phyloP scores from a whole-genome alignment of 176 grass and related monocot genomes.

The Rhipidocladum racemiflorum region DNA sequence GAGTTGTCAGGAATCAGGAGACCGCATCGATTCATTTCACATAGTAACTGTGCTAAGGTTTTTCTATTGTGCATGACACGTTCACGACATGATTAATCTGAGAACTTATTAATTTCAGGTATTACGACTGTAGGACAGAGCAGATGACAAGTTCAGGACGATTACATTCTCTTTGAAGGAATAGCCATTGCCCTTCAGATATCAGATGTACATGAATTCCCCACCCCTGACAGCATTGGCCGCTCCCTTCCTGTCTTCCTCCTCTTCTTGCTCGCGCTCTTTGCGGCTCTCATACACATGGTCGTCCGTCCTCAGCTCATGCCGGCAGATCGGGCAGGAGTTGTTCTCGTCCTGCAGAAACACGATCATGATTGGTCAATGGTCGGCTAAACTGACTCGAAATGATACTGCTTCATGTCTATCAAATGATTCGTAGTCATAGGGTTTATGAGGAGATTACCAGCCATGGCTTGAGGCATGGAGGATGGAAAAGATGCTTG shows the following conservation, averaged over 20 bases:
- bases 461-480: conserved; percentile 92
- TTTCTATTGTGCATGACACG: not conserved
- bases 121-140: not conserved
- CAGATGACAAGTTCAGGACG: not conserved
- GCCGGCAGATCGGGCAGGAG: conserved; percentile 76
- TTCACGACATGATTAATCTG: not conserved
- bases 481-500: conserved; percentile 98
- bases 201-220: conserved; percentile 79
- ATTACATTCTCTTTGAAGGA: not conserved
- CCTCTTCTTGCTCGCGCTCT: conserved; percentile 74
- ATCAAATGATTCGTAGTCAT: not conserved
- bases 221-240: conserved; percentile 85
- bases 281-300: conserved; percentile 91
- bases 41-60: not conserved
- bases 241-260: conserved; percentile 89
- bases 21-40: not conserved
- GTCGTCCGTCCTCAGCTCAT: conserved; percentile 81
- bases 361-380: not conserved
- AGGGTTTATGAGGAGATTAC: conserved; percentile 30
- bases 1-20: not conserved
- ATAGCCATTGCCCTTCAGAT: conserved; percentile 36
- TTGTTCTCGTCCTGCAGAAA: conserved; percentile 80
- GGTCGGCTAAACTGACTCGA: not conserved
- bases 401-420: not conserved
- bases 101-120: not conserved